Evolutionary conservation across 306 rosid species (phyloP).

Genomic region (Cicer pinnatifidum): DNA sequence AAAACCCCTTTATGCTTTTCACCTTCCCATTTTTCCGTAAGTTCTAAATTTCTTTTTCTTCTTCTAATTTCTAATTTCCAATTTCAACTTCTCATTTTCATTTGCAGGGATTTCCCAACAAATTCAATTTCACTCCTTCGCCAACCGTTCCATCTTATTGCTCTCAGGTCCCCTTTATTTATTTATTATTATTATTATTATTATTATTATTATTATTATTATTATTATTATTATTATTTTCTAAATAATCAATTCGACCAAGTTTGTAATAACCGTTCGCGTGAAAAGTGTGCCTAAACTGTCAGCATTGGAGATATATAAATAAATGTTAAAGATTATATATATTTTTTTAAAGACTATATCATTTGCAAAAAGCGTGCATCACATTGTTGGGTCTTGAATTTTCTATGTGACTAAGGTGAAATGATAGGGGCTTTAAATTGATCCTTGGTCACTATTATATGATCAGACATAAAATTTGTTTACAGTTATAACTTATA

Average conservation of each 20-base stretch:
- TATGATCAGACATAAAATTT: too few species aligned
- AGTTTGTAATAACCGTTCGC: too few species aligned
- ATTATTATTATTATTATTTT: not conserved
- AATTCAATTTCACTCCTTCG: constrained; percentile 11
- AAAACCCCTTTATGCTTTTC: constrained; percentile 17
- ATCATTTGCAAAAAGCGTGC: too few species aligned
- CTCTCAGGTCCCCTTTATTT: constrained; percentile 45
- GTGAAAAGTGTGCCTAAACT: too few species aligned
- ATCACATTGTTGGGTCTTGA: too few species aligned
- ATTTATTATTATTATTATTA: not conserved
- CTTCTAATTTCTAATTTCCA: not conserved
- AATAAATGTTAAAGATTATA: too few species aligned
- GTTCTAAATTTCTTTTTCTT: not conserved
- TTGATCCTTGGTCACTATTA: too few species aligned
- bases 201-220: too few species aligned
- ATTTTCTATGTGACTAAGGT: not conserved
- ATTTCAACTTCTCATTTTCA: not conserved
- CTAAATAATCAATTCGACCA: not conserved
- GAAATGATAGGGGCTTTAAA: too few species aligned
- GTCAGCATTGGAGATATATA: too few species aligned
- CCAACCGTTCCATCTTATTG: constrained; percentile 29
- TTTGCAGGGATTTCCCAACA: constrained; percentile 40
- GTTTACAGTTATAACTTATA: not conserved
- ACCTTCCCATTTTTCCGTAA: constrained; percentile 17
- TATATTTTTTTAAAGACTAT: too few species aligned